Conservation (phyloP, 345 rosid species). For the Moricandia moricandioides region DNA sequence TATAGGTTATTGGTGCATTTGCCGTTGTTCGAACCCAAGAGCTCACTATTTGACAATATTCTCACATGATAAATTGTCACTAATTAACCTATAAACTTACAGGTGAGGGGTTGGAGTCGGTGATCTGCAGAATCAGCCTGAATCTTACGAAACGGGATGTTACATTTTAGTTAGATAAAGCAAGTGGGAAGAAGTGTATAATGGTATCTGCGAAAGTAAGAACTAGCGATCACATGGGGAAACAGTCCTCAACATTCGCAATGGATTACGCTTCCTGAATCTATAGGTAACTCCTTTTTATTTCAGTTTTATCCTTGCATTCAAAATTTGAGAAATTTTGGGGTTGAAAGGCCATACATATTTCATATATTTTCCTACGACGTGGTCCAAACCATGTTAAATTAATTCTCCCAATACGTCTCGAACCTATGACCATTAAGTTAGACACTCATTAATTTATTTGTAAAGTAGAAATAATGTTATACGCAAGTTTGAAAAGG, state of each 20-base stretch:
- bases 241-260: conserved; percentile 13
- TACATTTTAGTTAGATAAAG: not conserved
- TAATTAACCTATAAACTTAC: too few species aligned
- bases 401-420: not conserved
- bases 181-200: conserved; percentile 6
- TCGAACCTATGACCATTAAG: not conserved
- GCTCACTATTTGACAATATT: too few species aligned
- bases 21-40: too few species aligned
- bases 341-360: too few species aligned
- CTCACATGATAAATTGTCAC: too few species aligned
- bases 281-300: not conserved
- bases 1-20: too few species aligned
- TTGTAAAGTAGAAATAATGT: not conserved
- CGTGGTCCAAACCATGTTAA: too few species aligned
- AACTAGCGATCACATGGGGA: conserved; percentile 5
- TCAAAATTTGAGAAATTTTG: not conserved
- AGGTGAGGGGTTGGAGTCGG: too few species aligned
- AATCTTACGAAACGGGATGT: too few species aligned
- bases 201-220: conserved; percentile 1
- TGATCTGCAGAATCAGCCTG: too few species aligned
- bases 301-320: not conserved
- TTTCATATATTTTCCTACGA: too few species aligned
- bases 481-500: conserved; percentile 36
- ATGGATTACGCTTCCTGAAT: conserved; percentile 15
- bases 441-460: not conserved